These are phyloP conservation scores for Pythium utonaiense DNA, from an alignment of 352 stramenopile species.

Conservation along the genomic window DNA sequence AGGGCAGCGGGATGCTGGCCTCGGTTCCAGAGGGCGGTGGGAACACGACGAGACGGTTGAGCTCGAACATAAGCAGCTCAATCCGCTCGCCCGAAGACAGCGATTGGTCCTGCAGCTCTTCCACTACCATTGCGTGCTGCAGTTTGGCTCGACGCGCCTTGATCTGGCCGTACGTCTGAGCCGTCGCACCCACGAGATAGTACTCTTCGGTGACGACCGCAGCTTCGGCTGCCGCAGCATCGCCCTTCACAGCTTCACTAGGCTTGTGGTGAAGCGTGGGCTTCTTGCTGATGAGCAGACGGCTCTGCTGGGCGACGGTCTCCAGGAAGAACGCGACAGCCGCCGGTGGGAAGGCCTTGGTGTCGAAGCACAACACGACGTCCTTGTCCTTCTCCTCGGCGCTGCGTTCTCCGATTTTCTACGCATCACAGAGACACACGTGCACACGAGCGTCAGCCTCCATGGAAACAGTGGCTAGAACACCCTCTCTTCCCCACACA, in stretches of 20 bases:
- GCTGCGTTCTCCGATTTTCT: slow-evolving; percentile 54
- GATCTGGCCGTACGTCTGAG: slow-evolving; percentile 51
- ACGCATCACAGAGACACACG: slow-evolving; percentile 9
- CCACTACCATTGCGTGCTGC: slow-evolving; percentile 37
- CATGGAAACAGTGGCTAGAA: neutral
- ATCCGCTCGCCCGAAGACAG: slow-evolving; percentile 74
- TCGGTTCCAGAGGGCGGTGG: slow-evolving; percentile 15
- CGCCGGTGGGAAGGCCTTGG: slow-evolving; percentile 42
- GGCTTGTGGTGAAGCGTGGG: slow-evolving; percentile 30
- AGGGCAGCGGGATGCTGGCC: slow-evolving; percentile 42
- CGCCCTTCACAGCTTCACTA: neutral
- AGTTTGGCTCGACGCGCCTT: slow-evolving; percentile 54
- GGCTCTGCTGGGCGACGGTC: slow-evolving; percentile 59
- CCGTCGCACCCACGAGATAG: slow-evolving; percentile 55
- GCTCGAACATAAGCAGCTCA: slow-evolving; percentile 71
- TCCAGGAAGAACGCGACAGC: slow-evolving; percentile 67
- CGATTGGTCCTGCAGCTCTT: slow-evolving; percentile 37
- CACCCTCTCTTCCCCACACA: neutral
- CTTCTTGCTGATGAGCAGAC: slow-evolving; percentile 51
- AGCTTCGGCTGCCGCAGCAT: neutral
- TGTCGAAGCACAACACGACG: slow-evolving; percentile 69
- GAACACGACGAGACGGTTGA: slow-evolving; percentile 51
- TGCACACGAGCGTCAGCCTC: neutral
- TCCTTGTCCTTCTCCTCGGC: slow-evolving; percentile 64
- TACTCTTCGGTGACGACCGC: slow-evolving; percentile 20